phyloP scores from a whole-genome alignment of 2,329 filamentous ascomycete genomes.

The Emmonsiellopsis sp. region DNA sequence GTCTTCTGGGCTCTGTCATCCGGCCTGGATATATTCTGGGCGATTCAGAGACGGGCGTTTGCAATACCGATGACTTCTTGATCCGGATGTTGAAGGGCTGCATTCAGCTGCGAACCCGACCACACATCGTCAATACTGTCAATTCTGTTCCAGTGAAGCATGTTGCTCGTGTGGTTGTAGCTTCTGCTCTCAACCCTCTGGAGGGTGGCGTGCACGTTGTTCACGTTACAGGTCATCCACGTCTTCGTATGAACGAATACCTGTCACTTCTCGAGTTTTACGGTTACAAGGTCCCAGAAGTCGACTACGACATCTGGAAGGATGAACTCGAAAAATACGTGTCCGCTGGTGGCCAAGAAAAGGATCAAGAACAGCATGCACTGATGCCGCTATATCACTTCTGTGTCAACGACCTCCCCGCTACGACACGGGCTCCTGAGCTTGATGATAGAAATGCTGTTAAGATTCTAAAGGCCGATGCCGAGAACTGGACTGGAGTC shows the following conservation, averaged over 20 bases:
- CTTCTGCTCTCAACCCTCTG: slow-evolving; percentile 57
- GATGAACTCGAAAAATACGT: slow-evolving; percentile 60
- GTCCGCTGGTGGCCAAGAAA: slow-evolving; percentile 32
- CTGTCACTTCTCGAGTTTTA: slow-evolving; percentile 62
- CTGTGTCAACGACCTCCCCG: slow-evolving; percentile 60
- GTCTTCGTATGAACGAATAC: slow-evolving; percentile 69
- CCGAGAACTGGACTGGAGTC: slow-evolving; percentile 47
- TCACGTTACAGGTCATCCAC: slow-evolving; percentile 72
- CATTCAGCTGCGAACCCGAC: slow-evolving; percentile 64
- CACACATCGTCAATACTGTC: slow-evolving; percentile 74
- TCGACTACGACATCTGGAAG: slow-evolving; percentile 62
- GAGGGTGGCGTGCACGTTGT: slow-evolving; percentile 47
- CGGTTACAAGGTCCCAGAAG: slow-evolving; percentile 60
- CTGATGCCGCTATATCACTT: slow-evolving; percentile 69
- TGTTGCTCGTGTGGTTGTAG: slow-evolving; percentile 71
- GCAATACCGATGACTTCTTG: slow-evolving; percentile 82
- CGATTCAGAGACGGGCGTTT: slow-evolving; percentile 59
- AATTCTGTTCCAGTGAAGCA: slow-evolving; percentile 84
- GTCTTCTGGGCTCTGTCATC: slow-evolving; percentile 65
- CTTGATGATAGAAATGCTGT: slow-evolving; percentile 65
- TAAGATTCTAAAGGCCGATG: slow-evolving; percentile 54
- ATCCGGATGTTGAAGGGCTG: slow-evolving; percentile 81
- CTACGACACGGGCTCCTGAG: slow-evolving; percentile 61
- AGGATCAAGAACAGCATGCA: slow-evolving; percentile 58
- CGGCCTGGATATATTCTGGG: slow-evolving; percentile 81